phyloP scores from a whole-genome alignment of 2,329 filamentous ascomycete species.

The Microcera coccophila region DNA sequence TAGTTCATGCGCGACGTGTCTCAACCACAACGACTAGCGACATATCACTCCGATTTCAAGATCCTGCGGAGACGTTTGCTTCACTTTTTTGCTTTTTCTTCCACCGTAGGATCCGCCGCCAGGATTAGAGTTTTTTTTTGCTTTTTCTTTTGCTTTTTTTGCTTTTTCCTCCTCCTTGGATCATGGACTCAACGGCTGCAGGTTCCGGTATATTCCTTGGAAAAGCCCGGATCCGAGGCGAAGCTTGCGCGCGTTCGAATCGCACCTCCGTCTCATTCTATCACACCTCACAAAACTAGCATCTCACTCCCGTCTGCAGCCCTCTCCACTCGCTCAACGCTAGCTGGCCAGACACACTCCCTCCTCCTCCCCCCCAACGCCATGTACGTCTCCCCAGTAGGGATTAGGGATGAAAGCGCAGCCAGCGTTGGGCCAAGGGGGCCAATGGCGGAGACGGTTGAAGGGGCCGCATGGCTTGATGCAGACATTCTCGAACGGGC shows the following conservation, averaged over 20 bases:
- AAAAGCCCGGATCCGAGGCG: too few relatives aligned
- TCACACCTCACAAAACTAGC: neutral
- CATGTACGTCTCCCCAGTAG: neutral
- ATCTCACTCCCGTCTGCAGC: neutral
- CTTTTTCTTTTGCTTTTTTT: neutral
- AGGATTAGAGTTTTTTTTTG: neutral
- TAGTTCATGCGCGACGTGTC: neutral
- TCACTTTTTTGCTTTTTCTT: too few relatives aligned
- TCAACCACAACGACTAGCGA: neutral
- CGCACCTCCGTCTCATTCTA: neutral
- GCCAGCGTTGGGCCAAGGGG: neutral
- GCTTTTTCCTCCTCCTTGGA: too few relatives aligned
- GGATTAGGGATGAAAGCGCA: neutral
- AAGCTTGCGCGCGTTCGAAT: neutral
- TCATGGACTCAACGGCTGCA: too few relatives aligned
- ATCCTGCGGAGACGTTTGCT: neutral
- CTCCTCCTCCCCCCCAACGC: neutral
- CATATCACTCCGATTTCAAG: neutral
- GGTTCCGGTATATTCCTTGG: too few relatives aligned
- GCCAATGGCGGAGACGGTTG: neutral
- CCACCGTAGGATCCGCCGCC: neutral
- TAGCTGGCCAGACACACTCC: neutral
- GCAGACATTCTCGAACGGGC: neutral
- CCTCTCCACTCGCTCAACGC: neutral
- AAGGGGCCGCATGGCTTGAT: neutral